Conservation (phyloP, 148 eudicot species). For the Tetragonia tetragonoides region DNA sequence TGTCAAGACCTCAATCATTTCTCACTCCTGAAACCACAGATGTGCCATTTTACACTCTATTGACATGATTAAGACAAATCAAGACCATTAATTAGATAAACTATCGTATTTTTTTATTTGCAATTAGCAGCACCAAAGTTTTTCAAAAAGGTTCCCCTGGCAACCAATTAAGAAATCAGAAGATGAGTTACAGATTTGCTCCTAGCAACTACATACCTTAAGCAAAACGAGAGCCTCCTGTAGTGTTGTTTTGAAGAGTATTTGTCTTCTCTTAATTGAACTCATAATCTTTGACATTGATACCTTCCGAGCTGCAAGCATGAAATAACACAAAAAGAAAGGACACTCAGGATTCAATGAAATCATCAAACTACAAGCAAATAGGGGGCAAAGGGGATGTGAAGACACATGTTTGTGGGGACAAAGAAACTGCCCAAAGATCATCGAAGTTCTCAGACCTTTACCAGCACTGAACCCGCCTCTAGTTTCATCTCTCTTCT, state of each 20-base stretch:
- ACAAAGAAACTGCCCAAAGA: neutral
- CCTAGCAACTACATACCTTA: conserved; percentile 40
- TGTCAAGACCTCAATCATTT: neutral
- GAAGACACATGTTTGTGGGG: neutral
- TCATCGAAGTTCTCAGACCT: neutral
- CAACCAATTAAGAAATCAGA: neutral
- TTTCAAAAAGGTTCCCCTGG: neutral
- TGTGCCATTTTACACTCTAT: neutral
- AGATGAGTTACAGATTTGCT: neutral
- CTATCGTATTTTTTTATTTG: neutral
- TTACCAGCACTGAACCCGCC: conserved; percentile 23
- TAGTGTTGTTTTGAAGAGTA: conserved; percentile 45
- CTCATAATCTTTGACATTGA: conserved; percentile 38
- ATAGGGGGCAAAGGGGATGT: neutral
- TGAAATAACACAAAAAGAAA: neutral
- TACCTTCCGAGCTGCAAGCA: conserved; percentile 37
- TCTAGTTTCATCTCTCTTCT: conserved; percentile 29
- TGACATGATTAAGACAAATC: neutral
- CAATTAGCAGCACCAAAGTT: neutral
- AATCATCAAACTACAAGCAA: neutral
- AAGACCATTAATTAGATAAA: neutral
- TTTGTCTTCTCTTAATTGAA: conserved; percentile 70
- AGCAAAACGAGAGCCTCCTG: conserved; percentile 37
- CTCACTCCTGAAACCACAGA: neutral
- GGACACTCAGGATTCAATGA: neutral